Evolutionary conservation across 2,329 filamentous ascomycete species (phyloP).

Genomic region (Penicillium carneum): DNA sequence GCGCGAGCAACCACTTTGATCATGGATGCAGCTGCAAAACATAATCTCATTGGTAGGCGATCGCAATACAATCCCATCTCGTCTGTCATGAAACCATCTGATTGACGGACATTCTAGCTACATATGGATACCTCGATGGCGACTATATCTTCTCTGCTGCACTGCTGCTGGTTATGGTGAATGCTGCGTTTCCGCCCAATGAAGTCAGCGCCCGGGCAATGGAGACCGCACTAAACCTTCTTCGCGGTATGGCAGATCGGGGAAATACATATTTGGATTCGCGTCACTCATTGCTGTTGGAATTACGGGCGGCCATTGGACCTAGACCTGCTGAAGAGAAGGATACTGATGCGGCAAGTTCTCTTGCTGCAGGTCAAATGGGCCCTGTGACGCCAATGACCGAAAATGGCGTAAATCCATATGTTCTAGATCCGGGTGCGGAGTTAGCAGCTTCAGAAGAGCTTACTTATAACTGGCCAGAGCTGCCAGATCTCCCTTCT

Average conservation of each 20-base stretch:
- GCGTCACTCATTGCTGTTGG: constrained; percentile 49
- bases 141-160: constrained; percentile 64
- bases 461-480: constrained; percentile 29
- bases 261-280: constrained; percentile 61
- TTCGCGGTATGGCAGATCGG: constrained; percentile 60
- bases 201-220: constrained; percentile 54
- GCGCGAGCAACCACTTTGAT: constrained; percentile 59
- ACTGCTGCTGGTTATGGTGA: constrained; percentile 63
- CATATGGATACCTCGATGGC: constrained; percentile 65
- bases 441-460: constrained; percentile 4
- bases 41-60: constrained; percentile 59
- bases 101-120: constrained; percentile 46
- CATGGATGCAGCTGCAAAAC: constrained; percentile 58
- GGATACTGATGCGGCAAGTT: constrained; percentile 6
- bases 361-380: constrained; percentile 7
- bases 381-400: constrained; percentile 28
- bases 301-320: constrained; percentile 44
- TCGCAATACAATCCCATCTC: not conserved
- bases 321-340: constrained; percentile 25
- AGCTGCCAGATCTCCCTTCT: constrained; percentile 32
- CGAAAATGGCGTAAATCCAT: constrained; percentile 24
- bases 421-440: constrained; percentile 6
- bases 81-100: not conserved
- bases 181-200: constrained; percentile 60
- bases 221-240: constrained; percentile 57